Conservation (phyloP, 176 grass and related monocot genomes). For the Oryza glaberrima region DNA sequence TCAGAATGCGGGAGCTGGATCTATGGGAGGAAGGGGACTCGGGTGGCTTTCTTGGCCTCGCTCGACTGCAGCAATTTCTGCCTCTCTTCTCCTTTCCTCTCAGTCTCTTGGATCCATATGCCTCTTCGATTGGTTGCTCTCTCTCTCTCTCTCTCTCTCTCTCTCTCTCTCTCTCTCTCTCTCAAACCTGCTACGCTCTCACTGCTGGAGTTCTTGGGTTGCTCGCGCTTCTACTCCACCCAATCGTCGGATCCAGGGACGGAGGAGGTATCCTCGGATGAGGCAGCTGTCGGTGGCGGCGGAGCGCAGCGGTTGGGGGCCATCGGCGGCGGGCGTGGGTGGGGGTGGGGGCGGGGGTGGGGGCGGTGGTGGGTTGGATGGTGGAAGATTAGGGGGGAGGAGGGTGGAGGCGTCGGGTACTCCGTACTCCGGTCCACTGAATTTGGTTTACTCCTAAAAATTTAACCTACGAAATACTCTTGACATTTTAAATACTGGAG, state of each 20-base stretch:
- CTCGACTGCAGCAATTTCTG: not conserved
- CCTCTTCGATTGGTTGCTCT: not conserved
- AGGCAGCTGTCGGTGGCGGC: not conserved
- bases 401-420: not conserved
- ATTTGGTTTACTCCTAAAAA: no score
- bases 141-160: no score
- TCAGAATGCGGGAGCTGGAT: not conserved
- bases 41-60: not conserved
- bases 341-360: not conserved
- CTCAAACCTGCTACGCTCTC: not conserved
- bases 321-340: conserved; percentile 1
- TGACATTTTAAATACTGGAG: no score
- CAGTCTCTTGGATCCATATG: no score
- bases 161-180: no score
- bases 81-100: not conserved
- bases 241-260: not conserved
- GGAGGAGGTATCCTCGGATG: not conserved
- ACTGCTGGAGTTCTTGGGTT: not conserved
- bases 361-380: not conserved
- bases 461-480: no score
- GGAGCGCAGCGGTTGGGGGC: not conserved
- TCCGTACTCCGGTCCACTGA: not conserved
- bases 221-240: not conserved
- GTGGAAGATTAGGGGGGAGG: not conserved
- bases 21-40: not conserved